Evolutionary conservation across 768 basidiomycete species (phyloP).

Genomic region (Collybia sordida): DNA sequence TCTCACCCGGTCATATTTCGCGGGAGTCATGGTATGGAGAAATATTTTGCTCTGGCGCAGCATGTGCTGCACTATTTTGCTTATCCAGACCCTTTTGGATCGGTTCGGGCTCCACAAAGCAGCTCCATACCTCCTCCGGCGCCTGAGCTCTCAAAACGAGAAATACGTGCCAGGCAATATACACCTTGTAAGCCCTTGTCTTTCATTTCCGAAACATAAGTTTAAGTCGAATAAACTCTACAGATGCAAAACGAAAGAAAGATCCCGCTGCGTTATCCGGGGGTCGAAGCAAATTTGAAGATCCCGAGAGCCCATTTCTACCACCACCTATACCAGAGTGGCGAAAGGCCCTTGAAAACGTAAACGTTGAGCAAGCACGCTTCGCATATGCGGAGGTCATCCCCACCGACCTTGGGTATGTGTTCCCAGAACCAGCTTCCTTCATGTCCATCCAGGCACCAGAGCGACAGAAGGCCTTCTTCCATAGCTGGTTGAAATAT

Average conservation of each 20-base stretch:
- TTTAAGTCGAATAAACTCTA: not conserved
- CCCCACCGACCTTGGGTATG: conserved; percentile 2
- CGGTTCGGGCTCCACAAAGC: not conserved
- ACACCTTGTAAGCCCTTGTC: conserved; percentile 4
- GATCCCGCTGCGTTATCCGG: not conserved
- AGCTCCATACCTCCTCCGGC: not conserved
- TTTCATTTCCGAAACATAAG: not conserved
- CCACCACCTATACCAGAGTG: not conserved
- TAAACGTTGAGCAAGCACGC: not conserved
- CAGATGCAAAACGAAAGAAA: conserved; percentile 1
- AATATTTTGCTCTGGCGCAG: not conserved
- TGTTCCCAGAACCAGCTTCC: conserved; percentile 2
- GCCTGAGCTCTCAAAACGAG: not conserved
- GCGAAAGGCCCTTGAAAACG: not conserved
- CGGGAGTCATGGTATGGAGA: not conserved
- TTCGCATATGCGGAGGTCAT: not conserved
- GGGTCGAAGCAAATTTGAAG: conserved; percentile 7
- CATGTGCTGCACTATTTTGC: not conserved
- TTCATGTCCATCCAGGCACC: not conserved
- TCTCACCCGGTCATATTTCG: not conserved
- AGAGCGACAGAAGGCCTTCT: not conserved
- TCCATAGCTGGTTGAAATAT: conserved; percentile 2
- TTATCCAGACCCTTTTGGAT: not conserved
- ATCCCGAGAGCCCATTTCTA: not conserved
- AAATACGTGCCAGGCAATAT: not conserved